phyloP scores from a whole-genome alignment of 176 grass and related monocot species.

The Musa itinerans region DNA sequence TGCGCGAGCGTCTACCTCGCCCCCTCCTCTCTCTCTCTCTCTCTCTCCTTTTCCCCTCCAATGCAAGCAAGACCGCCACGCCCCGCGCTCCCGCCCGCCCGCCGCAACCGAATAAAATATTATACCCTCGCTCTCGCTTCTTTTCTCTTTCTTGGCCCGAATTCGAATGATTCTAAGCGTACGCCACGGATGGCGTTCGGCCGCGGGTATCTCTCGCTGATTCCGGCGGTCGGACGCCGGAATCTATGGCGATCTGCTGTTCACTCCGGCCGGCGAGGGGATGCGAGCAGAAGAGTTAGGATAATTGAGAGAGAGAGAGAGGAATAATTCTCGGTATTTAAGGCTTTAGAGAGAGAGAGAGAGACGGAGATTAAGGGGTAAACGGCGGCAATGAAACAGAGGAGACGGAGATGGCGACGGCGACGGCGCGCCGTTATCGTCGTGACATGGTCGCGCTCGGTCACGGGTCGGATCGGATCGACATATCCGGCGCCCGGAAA shows the following conservation, averaged over 20 bases:
- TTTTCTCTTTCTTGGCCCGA: background rate
- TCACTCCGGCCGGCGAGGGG: background rate
- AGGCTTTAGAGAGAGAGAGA: too few relatives aligned
- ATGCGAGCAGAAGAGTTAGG: background rate
- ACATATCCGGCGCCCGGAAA: too few relatives aligned
- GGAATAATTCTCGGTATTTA: background rate
- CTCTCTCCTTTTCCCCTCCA: conserved; percentile 15
- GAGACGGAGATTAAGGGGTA: background rate
- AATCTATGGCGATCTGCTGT: background rate
- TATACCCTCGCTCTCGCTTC: background rate
- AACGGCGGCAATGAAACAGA: background rate
- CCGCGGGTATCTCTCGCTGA: background rate
- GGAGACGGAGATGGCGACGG: background rate
- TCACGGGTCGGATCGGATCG: background rate
- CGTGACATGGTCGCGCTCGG: background rate
- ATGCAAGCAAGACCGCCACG: conserved; percentile 14
- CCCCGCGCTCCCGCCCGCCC: background rate
- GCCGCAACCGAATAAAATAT: background rate
- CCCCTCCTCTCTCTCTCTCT: background rate
- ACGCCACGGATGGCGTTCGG: background rate
- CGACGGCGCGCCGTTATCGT: background rate
- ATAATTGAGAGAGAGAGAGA: background rate
- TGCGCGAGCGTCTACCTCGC: conserved; percentile 15
- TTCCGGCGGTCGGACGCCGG: background rate
- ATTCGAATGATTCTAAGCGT: background rate